Evolutionary conservation across 1,284 basidiomycete species (phyloP).

Genomic region (Xerocomus amazonicus): DNA sequence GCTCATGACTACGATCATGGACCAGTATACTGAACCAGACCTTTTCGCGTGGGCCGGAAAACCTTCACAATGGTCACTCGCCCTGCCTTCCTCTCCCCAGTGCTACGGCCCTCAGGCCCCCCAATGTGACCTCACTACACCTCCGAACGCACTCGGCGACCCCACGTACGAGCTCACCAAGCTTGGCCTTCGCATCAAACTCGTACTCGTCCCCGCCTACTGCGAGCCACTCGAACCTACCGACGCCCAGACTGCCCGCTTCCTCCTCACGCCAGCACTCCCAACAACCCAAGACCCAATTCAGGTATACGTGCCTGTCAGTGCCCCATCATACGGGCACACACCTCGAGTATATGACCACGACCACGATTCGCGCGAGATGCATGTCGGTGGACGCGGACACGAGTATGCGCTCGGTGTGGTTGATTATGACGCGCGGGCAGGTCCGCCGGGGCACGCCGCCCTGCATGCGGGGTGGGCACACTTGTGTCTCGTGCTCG

Average conservation of each 20-base stretch:
- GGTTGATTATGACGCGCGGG: conserved; percentile 23
- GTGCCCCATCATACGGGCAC: not conserved
- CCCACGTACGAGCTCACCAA: conserved; percentile 25
- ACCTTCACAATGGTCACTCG: conserved; percentile 26
- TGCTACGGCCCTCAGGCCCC: conserved; percentile 12
- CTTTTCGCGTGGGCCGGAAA: conserved; percentile 26
- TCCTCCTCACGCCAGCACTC: conserved; percentile 19
- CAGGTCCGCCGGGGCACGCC: conserved; percentile 25
- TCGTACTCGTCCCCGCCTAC: conserved; percentile 23
- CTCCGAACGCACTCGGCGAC: conserved; percentile 17
- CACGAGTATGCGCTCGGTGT: conserved; percentile 22
- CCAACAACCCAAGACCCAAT: conserved; percentile 21
- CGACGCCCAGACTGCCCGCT: conserved; percentile 10
- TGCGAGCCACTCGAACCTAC: conserved; percentile 20
- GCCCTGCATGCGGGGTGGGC: conserved; percentile 19
- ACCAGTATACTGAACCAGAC: conserved; percentile 21
- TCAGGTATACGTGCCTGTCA: conserved; percentile 14
- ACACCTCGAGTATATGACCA: conserved; percentile 7
- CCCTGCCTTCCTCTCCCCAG: conserved; percentile 20
- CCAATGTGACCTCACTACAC: conserved; percentile 10
- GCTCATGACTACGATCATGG: conserved; percentile 17
- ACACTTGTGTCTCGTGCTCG: conserved; percentile 27
- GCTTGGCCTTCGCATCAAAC: conserved; percentile 17
- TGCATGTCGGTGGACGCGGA: not conserved
- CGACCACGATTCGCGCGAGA: conserved; percentile 14